phyloP scores from a whole-genome alignment of 768 basidiomycete species.

The Termitomyces sp. region DNA sequence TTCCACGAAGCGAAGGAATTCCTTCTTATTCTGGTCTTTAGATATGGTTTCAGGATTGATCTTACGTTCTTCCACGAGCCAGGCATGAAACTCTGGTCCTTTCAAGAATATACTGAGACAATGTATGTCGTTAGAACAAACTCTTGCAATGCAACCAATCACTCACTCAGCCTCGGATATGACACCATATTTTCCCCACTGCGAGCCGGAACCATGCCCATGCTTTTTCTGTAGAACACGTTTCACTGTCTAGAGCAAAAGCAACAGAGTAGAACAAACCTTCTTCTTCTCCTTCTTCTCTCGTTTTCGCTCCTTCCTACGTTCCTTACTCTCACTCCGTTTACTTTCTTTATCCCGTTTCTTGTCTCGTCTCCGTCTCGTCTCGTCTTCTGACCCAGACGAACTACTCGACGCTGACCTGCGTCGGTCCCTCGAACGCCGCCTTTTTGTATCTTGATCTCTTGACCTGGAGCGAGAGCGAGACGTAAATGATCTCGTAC shows the following conservation, averaged over 20 bases:
- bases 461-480: conserved; percentile 22
- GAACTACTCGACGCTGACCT: conserved; percentile 34
- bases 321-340: conserved; percentile 37
- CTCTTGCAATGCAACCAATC: not conserved
- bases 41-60: conserved; percentile 85
- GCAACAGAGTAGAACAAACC: conserved; percentile 20
- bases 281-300: conserved; percentile 49
- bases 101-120: conserved; percentile 73
- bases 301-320: conserved; percentile 33
- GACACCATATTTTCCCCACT: conserved; percentile 91
- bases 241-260: not conserved
- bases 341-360: conserved; percentile 42
- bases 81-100: conserved; percentile 81
- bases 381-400: conserved; percentile 36
- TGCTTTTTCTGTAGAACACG: conserved; percentile 43
- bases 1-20: conserved; percentile 78
- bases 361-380: conserved; percentile 37
- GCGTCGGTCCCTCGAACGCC: conserved; percentile 10
- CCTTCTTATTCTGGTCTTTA: conserved; percentile 82
- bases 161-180: conserved; percentile 82
- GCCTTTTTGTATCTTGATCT: conserved; percentile 8
- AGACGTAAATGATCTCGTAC: conserved; percentile 25
- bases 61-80: conserved; percentile 91
- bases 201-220: conserved; percentile 44
- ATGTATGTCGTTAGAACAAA: not conserved